Base-by-base conservation (phyloP, 2,329 filamentous ascomycete genomes). In the Colletotrichum nymphaeae region DNA sequence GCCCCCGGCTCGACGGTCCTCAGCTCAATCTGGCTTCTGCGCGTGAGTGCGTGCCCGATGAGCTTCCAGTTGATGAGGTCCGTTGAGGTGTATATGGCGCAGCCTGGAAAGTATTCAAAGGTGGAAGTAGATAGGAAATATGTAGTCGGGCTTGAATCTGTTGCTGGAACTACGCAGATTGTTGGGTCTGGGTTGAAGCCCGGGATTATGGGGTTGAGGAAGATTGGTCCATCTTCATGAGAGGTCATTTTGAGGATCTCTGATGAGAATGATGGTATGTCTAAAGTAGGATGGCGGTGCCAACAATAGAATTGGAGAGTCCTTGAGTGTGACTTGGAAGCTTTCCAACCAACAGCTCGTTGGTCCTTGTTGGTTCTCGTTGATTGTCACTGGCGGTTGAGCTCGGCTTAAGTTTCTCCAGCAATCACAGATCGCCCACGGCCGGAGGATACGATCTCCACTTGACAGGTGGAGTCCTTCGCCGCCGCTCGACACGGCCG, bases 171-270 rank as follows among this genome's bases (percentile, higher is more conserved):
- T 4, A 83, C 79, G 58, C 83, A 84, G 19, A 84, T 75, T 0
- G 89, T 90, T 0, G 90, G 90, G 75, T 92, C 90, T 6, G 90
- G 89, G 69, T 92, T 91, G 81, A 91, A 92, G 28, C 90, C 90
- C 2, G 85, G 83, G 52, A 92, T 83, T 24, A 91, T 85, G 2
- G 89, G 90, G 76, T 91, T 86, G n/a, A 74, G 74, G 69, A 84
- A 84, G n/a, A 68, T 80, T 53, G 56, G 59, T 12, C 56, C 57
- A 35, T 42, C 55, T 57, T 70, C 12, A 8, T 52, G 37, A 28
- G 19, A 12, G 22, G 53, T 35, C 26, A 65, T 22, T 35, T 32
- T 16, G 46, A 11, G 11, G 12, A 46, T 5, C 30, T 52, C 22
- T 6, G 6, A 28, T 12, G 16, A 53, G 3, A n/a, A n/a, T 7